Evolutionary conservation across 2,329 filamentous ascomycete species (phyloP).

Genomic region (Alternaria arbusti): DNA sequence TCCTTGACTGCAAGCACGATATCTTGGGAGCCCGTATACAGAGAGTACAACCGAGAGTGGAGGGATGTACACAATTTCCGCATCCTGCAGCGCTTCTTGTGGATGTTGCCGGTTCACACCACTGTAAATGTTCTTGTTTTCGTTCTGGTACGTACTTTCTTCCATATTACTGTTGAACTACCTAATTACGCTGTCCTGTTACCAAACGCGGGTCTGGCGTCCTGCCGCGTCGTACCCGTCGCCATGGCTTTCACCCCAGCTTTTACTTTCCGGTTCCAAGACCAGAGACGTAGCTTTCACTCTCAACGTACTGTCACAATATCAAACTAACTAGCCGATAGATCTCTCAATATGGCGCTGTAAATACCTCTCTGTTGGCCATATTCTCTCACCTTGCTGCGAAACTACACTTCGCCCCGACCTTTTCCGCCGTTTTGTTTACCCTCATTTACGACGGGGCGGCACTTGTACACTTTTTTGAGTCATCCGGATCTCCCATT

Average conservation of each 20-base stretch:
- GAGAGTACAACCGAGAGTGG: slow-evolving; percentile 33
- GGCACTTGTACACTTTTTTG: slow-evolving; percentile 30
- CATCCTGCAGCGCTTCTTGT: slow-evolving; percentile 34
- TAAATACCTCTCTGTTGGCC: slow-evolving; percentile 35
- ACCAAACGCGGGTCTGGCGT: neutral
- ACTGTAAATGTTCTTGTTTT: slow-evolving; percentile 38
- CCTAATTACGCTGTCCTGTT: neutral
- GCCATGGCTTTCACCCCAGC: neutral
- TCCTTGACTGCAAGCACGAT: slow-evolving; percentile 30
- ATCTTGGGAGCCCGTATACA: slow-evolving; percentile 37
- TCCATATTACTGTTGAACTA: neutral
- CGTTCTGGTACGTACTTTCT: slow-evolving; percentile 33
- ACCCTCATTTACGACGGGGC: slow-evolving; percentile 35
- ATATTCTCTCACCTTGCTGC: slow-evolving; percentile 38
- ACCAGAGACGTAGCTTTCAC: neutral
- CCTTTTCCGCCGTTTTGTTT: slow-evolving; percentile 39
- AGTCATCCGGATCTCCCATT: slow-evolving; percentile 23
- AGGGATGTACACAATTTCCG: slow-evolving; percentile 33
- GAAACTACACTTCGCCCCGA: slow-evolving; percentile 29
- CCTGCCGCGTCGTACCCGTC: neutral
- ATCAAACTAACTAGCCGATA: slow-evolving; percentile 16
- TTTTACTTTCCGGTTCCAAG: neutral
- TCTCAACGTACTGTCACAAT: neutral
- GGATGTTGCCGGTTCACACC: slow-evolving; percentile 33
- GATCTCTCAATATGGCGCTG: slow-evolving; percentile 38